These are phyloP conservation scores for Mrakia gelida DNA, from an alignment of 768 basidiomycete species.

Conservation along the genomic window DNA sequence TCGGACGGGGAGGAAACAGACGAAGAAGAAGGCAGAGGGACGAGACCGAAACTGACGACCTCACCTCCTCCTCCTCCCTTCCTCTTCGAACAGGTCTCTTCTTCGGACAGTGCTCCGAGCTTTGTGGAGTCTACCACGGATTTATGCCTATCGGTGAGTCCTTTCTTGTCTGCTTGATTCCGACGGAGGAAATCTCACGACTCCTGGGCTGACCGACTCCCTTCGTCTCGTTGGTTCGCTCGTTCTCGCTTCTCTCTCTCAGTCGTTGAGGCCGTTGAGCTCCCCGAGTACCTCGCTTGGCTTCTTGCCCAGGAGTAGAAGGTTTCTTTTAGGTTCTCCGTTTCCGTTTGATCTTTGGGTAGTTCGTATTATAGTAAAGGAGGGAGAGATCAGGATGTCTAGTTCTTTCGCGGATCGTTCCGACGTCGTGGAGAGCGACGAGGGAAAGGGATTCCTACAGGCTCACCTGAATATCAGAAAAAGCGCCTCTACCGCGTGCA, in stretches of 20 bases:
- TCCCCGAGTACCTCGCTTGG: slow-evolving; percentile 23
- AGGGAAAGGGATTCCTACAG: no score
- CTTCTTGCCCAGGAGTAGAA: slow-evolving; percentile 16
- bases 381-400: neutral
- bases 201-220: neutral
- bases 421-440: no score
- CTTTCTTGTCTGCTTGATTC: neutral
- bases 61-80: neutral
- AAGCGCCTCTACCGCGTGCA: no score
- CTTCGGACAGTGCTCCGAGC: slow-evolving; percentile 43
- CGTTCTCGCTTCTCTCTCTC: no score
- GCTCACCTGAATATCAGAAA: no score
- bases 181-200: neutral
- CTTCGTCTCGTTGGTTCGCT: neutral
- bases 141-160: slow-evolving; percentile 41
- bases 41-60: slow-evolving; percentile 1
- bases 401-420: no score
- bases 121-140: slow-evolving; percentile 43
- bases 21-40: neutral
- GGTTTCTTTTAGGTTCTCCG: neutral
- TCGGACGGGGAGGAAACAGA: neutral
- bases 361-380: neutral
- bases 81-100: slow-evolving; percentile 30
- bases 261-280: slow-evolving; percentile 15
- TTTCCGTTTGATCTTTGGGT: neutral